These are phyloP conservation scores for Skeletonema costatum DNA, from an alignment of 108 stramenopile genomes.

Conservation along the genomic window DNA sequence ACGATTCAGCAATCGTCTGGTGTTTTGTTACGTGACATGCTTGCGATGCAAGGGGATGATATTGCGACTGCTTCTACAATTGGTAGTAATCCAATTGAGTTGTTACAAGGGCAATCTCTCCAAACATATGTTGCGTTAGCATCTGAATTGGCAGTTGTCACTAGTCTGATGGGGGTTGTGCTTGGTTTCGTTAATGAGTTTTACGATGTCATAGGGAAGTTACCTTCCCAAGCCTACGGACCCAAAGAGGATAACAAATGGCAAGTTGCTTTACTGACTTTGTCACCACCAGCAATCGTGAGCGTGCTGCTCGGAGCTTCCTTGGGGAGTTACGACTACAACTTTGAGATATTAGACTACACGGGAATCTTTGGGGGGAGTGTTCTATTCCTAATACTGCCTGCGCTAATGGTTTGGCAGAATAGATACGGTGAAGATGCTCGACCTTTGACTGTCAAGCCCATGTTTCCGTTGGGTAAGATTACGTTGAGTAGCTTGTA, in stretches of 20 bases:
- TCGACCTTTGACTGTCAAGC: slow-evolving; percentile 34
- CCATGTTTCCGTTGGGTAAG: slow-evolving; percentile 80
- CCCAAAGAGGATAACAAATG: slow-evolving; percentile 52
- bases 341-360: slow-evolving; percentile 61
- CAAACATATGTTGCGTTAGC: slow-evolving; percentile 46
- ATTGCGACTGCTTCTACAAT: slow-evolving; percentile 1
- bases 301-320: slow-evolving; percentile 56
- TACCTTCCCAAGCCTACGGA: slow-evolving; percentile 36
- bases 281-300: slow-evolving; percentile 45
- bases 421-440: slow-evolving; percentile 69
- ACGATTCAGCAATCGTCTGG: slow-evolving; percentile 36
- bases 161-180: slow-evolving; percentile 75
- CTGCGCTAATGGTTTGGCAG: slow-evolving; percentile 79
- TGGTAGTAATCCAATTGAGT: slow-evolving; percentile 39
- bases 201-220: slow-evolving; percentile 56
- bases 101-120: neutral
- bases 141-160: slow-evolving; percentile 65
- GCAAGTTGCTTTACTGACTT: slow-evolving; percentile 61
- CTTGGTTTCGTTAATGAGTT: slow-evolving; percentile 77
- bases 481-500: slow-evolving; percentile 68
- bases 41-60: neutral
- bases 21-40: slow-evolving; percentile 7
- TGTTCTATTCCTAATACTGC: slow-evolving; percentile 71
- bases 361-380: slow-evolving; percentile 78
- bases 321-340: slow-evolving; percentile 54